phyloP scores from a whole-genome alignment of 169 alveolate species.

The Plasmodium gaboni region DNA sequence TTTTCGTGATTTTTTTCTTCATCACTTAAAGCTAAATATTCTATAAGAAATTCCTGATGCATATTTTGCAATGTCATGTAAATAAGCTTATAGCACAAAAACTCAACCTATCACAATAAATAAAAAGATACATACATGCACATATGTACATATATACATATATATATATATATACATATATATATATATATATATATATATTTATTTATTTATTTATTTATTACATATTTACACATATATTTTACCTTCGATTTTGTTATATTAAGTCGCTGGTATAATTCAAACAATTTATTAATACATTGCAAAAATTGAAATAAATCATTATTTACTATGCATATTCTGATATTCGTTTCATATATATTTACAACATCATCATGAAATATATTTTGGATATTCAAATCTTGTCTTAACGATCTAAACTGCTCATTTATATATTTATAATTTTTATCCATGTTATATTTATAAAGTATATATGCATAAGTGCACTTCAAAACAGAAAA shows the following conservation, averaged over 20 bases:
- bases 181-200: constrained; percentile 8
- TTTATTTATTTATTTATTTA: neutral
- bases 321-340: constrained; percentile 93
- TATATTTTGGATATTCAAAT: constrained; percentile 93
- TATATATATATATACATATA: neutral
- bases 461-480: constrained; percentile 80
- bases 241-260: constrained; percentile 76
- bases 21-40: constrained; percentile 47
- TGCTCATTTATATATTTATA: constrained; percentile 92
- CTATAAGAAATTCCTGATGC: constrained; percentile 74
- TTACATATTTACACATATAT: neutral
- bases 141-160: neutral
- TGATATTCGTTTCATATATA: constrained; percentile 94
- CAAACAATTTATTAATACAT: constrained; percentile 94
- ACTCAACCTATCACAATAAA: constrained; percentile 76
- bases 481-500: constrained; percentile 70
- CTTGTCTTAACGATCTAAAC: constrained; percentile 94
- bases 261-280: constrained; percentile 84
- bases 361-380: constrained; percentile 90
- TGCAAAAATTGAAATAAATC: constrained; percentile 95
- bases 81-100: constrained; percentile 77
- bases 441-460: constrained; percentile 80
- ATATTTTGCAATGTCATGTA: constrained; percentile 81
- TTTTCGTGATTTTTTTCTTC: constrained; percentile 53
- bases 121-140: constrained; percentile 4